phyloP scores from a whole-genome alignment of 1,284 basidiomycete species.

The Apiotrichum domesticum region DNA sequence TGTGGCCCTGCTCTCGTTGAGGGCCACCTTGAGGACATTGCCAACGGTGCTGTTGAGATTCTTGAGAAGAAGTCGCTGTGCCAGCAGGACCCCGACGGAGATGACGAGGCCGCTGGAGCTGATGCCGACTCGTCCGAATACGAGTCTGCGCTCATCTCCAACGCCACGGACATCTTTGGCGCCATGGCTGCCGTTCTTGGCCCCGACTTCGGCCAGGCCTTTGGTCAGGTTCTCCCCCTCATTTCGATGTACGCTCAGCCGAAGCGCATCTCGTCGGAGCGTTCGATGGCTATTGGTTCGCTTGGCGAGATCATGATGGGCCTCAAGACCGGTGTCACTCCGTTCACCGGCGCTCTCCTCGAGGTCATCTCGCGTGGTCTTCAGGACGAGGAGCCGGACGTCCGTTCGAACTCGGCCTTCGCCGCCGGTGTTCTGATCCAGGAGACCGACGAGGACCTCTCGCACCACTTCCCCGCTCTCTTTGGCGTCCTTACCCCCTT shows the following conservation, averaged over 20 bases:
- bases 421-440: conserved; percentile 88
- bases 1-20: conserved; percentile 79
- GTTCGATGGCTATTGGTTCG: conserved; percentile 87
- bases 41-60: conserved; percentile 70
- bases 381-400: conserved; percentile 78
- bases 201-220: conserved; percentile 75
- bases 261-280: conserved; percentile 80
- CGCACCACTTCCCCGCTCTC: conserved; percentile 70
- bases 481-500: conserved; percentile 75
- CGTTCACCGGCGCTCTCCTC: conserved; percentile 71
- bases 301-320: conserved; percentile 93
- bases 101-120: conserved; percentile 71
- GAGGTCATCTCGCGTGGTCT: conserved; percentile 76
- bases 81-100: conserved; percentile 93
- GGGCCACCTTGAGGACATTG: conserved; percentile 65
- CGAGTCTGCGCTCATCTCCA: conserved; percentile 89
- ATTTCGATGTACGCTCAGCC: conserved; percentile 90
- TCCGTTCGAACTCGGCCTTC: conserved; percentile 94
- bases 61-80: conserved; percentile 89
- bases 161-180: conserved; percentile 90
- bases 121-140: conserved; percentile 77
- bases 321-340: conserved; percentile 80
- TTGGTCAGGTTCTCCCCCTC: conserved; percentile 78
- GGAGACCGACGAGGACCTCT: conserved; percentile 76
- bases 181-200: conserved; percentile 82